Evolutionary conservation across 352 stramenopile genomes (phyloP).

Genomic region (Phytophthora chlamydospora): DNA sequence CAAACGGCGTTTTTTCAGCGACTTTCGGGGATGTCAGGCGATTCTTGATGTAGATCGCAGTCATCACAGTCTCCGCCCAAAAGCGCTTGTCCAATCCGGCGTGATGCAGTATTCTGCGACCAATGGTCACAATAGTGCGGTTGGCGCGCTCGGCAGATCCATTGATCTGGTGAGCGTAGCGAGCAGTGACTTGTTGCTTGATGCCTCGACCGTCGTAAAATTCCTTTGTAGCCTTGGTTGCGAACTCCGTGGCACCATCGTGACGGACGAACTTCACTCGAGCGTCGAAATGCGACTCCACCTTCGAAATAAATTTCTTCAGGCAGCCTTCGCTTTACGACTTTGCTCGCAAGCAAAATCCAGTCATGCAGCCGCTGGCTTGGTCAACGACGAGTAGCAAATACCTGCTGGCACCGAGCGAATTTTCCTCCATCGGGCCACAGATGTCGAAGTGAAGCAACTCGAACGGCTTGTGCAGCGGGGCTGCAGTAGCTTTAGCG

Average conservation of each 20-base stretch:
- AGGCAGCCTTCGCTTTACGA: conserved; percentile 22
- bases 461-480: conserved; percentile 18
- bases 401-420: conserved; percentile 16
- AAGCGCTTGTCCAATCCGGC: conserved; percentile 17
- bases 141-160: conserved; percentile 19
- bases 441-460: conserved; percentile 27
- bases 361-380: conserved; percentile 25
- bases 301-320: conserved; percentile 9
- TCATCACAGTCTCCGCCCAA: conserved; percentile 12
- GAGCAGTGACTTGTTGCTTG: conserved; percentile 14
- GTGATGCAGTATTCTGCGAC: conserved; percentile 18
- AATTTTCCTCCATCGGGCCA: conserved; percentile 18
- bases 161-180: conserved; percentile 21
- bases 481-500: too few relatives aligned
- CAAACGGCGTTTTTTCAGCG: background rate
- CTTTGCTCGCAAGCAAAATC: conserved; percentile 24
- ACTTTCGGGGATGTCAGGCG: background rate
- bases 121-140: conserved; percentile 19
- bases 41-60: conserved; percentile 4
- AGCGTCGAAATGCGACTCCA: conserved; percentile 11
- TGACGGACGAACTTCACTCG: conserved; percentile 23
- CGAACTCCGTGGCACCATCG: conserved; percentile 19
- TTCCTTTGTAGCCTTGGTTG: conserved; percentile 12
- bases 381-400: conserved; percentile 27
- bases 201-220: conserved; percentile 13